These are phyloP conservation scores for Tolypocladium pustulatum DNA, from an alignment of 2,329 filamentous ascomycete genomes.

Conservation along the genomic window DNA sequence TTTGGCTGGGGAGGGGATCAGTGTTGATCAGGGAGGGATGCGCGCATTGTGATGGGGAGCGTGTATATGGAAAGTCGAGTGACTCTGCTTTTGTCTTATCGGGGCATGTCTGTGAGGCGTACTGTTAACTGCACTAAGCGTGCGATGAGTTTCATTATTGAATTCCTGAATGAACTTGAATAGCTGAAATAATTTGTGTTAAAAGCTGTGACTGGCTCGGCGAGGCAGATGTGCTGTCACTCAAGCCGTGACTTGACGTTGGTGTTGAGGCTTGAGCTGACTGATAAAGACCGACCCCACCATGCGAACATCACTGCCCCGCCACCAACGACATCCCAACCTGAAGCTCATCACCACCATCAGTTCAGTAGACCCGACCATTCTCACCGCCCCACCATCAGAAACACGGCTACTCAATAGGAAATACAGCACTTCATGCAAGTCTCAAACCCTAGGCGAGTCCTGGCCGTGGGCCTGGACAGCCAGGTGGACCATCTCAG, in stretches of 20 bases:
- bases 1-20: slow-evolving; percentile 38
- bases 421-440: slow-evolving; percentile 11
- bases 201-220: neutral
- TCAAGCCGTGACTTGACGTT: neutral
- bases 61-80: neutral
- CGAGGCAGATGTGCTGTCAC: neutral
- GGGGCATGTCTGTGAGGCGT: neutral
- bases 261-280: neutral
- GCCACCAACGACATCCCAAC: neutral
- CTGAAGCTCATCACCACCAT: neutral
- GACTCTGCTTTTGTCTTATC: neutral
- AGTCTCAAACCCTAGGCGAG: slow-evolving; percentile 41
- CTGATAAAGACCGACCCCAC: neutral
- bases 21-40: slow-evolving; percentile 3
- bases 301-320: neutral
- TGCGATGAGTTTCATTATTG: neutral
- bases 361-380: too few relatives aligned
- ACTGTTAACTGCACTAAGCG: neutral
- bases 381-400: neutral
- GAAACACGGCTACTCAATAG: neutral
- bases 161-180: too few relatives aligned
- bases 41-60: neutral
- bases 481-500: slow-evolving; percentile 34
- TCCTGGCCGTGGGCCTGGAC: slow-evolving; percentile 45
- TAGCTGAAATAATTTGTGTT: neutral